phyloP scores from a whole-genome alignment of 208 protist genomes.

The Phytomonas serpens region DNA sequence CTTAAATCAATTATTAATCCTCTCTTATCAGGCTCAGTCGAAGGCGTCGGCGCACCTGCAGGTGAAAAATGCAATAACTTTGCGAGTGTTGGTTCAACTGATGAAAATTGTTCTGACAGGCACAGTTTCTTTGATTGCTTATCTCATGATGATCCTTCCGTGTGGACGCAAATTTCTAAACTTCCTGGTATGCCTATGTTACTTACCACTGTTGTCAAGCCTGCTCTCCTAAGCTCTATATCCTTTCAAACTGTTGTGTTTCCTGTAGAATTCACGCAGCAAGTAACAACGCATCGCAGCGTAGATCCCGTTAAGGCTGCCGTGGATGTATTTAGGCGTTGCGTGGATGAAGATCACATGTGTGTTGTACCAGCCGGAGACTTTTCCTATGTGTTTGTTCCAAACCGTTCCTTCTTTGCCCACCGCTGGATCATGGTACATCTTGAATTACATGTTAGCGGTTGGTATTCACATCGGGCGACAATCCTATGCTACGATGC shows the following conservation, averaged over 20 bases:
- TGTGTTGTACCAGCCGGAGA: constrained; percentile 42
- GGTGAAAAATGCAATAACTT: neutral
- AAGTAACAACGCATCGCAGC: constrained; percentile 36
- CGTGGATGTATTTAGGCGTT: constrained; percentile 53
- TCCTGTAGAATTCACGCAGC: constrained; percentile 64
- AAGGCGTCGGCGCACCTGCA: neutral
- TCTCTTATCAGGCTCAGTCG: neutral
- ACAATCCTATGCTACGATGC: constrained; percentile 46
- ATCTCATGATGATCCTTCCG: neutral
- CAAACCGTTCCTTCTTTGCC: constrained; percentile 31
- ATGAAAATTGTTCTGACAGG: neutral
- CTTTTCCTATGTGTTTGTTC: constrained; percentile 44
- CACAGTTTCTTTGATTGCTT: neutral
- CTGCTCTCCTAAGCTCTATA: constrained; percentile 46
- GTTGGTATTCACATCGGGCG: constrained; percentile 7
- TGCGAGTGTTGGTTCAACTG: neutral
- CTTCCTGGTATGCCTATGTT: constrained; percentile 22
- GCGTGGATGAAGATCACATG: constrained; percentile 67
- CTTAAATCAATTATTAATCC: neutral
- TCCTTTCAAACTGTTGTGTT: constrained; percentile 44
- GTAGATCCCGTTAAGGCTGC: constrained; percentile 47
- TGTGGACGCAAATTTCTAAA: neutral
- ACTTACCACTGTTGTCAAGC: constrained; percentile 39
- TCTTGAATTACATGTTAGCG: constrained; percentile 18
- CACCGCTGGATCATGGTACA: constrained; percentile 60